These are phyloP conservation scores for Blumeria hordei DNA, from an alignment of 2,329 filamentous ascomycete genomes.

Conservation along the genomic window DNA sequence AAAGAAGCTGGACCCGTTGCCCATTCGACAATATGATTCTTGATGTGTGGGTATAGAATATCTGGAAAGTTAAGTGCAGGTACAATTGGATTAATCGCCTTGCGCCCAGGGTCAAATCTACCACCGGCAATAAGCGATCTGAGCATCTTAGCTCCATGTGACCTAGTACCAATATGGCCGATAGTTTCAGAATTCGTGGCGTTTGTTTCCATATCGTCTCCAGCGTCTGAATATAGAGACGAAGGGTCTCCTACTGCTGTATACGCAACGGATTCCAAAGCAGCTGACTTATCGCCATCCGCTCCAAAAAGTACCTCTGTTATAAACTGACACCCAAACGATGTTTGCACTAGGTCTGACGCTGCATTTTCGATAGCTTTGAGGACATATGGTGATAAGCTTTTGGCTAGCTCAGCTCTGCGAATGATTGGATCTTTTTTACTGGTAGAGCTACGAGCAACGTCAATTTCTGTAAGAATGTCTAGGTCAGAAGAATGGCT, in stretches of 20 bases:
- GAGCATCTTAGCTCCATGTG: slow-evolving; percentile 56
- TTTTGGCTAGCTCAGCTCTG: slow-evolving; percentile 49
- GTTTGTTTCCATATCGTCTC: slow-evolving; percentile 12
- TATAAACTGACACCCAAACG: slow-evolving; percentile 72
- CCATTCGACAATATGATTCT: slow-evolving; percentile 54
- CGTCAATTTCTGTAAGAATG: slow-evolving; percentile 52
- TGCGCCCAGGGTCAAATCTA: slow-evolving; percentile 51
- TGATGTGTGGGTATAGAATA: slow-evolving; percentile 60
- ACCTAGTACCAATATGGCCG: slow-evolving; percentile 33
- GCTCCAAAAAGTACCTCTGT: slow-evolving; percentile 58
- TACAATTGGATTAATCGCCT: slow-evolving; percentile 44
- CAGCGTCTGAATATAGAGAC: slow-evolving; percentile 11
- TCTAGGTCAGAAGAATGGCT: slow-evolving; percentile 42
- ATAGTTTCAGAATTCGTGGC: neutral
- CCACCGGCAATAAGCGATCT: slow-evolving; percentile 82
- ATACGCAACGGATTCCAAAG: slow-evolving; percentile 44
- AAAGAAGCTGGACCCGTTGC: slow-evolving; percentile 71
- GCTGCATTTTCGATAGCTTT: slow-evolving; percentile 46
- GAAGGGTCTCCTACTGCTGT: slow-evolving; percentile 32
- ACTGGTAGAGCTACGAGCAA: slow-evolving; percentile 59
- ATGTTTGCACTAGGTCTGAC: slow-evolving; percentile 42
- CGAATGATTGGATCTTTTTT: slow-evolving; percentile 72
- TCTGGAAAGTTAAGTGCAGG: slow-evolving; percentile 62
- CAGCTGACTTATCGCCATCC: slow-evolving; percentile 50
- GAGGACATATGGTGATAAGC: slow-evolving; percentile 52